These are phyloP conservation scores for Thalassiosira oceanica DNA, from an alignment of 352 stramenopile genomes.

Conservation along the genomic window DNA sequence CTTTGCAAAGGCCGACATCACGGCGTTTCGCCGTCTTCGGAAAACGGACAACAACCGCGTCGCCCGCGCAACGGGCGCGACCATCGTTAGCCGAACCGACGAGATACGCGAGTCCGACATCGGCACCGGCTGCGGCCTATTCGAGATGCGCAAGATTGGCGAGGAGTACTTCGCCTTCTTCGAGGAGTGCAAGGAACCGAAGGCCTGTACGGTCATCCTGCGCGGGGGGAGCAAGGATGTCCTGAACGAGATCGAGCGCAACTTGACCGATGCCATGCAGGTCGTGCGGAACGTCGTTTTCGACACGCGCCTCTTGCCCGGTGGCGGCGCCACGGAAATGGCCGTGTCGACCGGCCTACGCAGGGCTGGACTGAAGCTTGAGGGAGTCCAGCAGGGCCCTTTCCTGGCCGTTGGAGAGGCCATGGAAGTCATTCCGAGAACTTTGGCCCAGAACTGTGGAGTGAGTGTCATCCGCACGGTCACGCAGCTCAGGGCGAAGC, in stretches of 20 bases:
- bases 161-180: constrained; percentile 99
- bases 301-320: constrained; percentile 94
- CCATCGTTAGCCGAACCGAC: constrained; percentile 94
- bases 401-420: constrained; percentile 96
- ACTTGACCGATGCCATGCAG: constrained; percentile 99
- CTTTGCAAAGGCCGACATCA: constrained; percentile 97
- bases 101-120: constrained; percentile 99
- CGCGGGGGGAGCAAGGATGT: constrained; percentile 98
- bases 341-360: constrained; percentile 91
- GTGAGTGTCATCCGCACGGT: constrained; percentile 97
- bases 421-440: constrained; percentile 98
- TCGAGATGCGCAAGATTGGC: constrained; percentile 94
- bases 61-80: constrained; percentile 96
- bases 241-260: constrained; percentile 99
- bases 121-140: constrained; percentile 96
- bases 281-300: constrained; percentile 99
- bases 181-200: constrained; percentile 96
- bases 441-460: constrained; percentile 98
- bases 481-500: constrained; percentile 94
- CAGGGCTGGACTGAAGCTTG: constrained; percentile 85
- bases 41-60: constrained; percentile 98
- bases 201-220: constrained; percentile 98
- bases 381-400: constrained; percentile 96
- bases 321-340: constrained; percentile 98
- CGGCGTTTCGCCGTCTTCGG: constrained; percentile 95